These are phyloP conservation scores for Pinus tabuliformis DNA, from an alignment of 75 land plant genomes.

Conservation along the genomic window DNA sequence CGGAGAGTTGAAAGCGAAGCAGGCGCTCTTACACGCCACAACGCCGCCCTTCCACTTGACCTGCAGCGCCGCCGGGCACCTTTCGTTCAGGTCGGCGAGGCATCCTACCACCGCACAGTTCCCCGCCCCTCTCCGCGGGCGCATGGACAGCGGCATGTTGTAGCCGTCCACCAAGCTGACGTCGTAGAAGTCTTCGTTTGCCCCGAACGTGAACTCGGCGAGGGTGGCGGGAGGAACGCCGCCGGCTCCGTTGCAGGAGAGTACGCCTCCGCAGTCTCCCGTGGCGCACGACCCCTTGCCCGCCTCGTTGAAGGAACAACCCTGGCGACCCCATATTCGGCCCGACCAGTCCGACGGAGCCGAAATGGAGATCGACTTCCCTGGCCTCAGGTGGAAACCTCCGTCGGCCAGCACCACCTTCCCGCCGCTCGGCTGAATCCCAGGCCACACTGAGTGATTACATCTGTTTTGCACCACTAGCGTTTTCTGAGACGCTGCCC, in stretches of 20 bases:
- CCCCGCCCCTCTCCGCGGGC: constrained; percentile 54
- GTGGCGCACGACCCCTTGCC: constrained; percentile 64
- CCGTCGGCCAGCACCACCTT: too few species aligned
- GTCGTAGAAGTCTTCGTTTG: constrained; percentile 59
- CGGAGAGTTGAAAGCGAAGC: constrained; percentile 68
- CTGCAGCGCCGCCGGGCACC: constrained; percentile 63
- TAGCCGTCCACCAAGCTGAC: constrained; percentile 92
- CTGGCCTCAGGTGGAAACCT: too few species aligned
- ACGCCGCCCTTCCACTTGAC: constrained; percentile 15
- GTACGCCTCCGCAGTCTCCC: constrained; percentile 72
- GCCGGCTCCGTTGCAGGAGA: constrained; percentile 61
- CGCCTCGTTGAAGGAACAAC: constrained; percentile 26
- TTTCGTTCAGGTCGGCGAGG: constrained; percentile 51
- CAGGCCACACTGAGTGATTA: too few species aligned
- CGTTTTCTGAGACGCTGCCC: too few species aligned
- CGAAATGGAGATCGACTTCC: too few species aligned
- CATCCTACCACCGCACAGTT: constrained; percentile 68
- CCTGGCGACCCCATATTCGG: too few species aligned
- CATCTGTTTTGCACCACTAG: too few species aligned
- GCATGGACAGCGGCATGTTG: constrained; percentile 76
- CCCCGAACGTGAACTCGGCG: constrained; percentile 79
- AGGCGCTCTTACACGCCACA: constrained; percentile 81
- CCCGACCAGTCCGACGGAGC: too few species aligned
- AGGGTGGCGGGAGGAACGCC: constrained; percentile 83
- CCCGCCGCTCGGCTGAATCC: too few species aligned